Evolutionary conservation across 768 basidiomycete genomes (phyloP).

Genomic region (Suillus subalutaceus): DNA sequence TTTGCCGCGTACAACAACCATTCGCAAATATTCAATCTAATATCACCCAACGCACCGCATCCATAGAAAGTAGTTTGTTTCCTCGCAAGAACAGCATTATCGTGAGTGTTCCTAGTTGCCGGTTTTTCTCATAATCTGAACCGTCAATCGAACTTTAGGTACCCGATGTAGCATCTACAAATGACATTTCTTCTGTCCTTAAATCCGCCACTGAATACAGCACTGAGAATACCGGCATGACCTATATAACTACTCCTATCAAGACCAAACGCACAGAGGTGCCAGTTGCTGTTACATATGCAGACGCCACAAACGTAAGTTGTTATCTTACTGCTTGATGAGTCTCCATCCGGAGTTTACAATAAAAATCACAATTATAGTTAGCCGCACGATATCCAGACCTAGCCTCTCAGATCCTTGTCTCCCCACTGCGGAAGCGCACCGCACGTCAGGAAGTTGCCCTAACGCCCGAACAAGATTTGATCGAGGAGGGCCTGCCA

Average conservation of each 20-base stretch:
- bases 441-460: neutral
- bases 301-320: constrained; percentile 44
- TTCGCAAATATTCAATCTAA: neutral
- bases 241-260: neutral
- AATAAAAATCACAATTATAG: constrained; percentile 21
- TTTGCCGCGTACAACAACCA: neutral
- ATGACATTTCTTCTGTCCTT: neutral
- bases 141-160: neutral
- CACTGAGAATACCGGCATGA: neutral
- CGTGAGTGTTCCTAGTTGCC: neutral
- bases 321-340: constrained; percentile 4
- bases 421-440: constrained; percentile 27
- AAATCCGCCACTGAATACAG: neutral
- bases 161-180: neutral
- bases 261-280: neutral
- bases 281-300: constrained; percentile 35
- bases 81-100: neutral
- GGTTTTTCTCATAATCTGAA: neutral
- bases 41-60: neutral
- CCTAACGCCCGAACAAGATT: constrained; percentile 1
- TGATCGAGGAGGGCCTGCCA: neutral
- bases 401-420: constrained; percentile 36
- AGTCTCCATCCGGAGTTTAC: neutral
- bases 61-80: neutral
- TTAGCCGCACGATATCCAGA: constrained; percentile 38